Conservation (phyloP, 2,329 filamentous ascomycete species). For the Colletotrichum sp. region DNA sequence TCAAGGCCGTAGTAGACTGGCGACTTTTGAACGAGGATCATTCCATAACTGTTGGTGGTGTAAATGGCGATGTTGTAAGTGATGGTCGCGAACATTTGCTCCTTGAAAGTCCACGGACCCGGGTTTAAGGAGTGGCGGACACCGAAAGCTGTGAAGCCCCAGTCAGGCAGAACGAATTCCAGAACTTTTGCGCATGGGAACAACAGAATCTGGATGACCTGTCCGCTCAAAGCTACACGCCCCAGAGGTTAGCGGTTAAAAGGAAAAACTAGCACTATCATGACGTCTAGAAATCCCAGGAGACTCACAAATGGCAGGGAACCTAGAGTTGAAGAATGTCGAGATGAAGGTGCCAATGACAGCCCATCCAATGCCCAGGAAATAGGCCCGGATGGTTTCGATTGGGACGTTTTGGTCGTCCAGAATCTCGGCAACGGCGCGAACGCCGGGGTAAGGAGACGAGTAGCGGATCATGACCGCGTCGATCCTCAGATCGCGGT, state of each 20-base stretch:
- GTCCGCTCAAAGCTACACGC: conserved; percentile 32
- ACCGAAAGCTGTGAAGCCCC: conserved; percentile 44
- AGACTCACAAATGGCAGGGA: conserved; percentile 39
- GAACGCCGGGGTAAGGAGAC: conserved; percentile 46
- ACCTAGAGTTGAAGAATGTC: conserved; percentile 45
- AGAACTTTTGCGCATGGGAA: conserved; percentile 51
- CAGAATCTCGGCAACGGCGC: conserved; percentile 40
- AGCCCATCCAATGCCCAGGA: conserved; percentile 44
- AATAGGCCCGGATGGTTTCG: conserved; percentile 47
- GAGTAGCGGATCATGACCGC: conserved; percentile 44
- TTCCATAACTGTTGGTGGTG: conserved; percentile 37
- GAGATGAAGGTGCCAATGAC: conserved; percentile 43
- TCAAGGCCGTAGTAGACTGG: conserved; percentile 45
- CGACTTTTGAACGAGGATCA: conserved; percentile 37
- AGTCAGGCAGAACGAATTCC: conserved; percentile 47
- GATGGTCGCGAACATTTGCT: conserved; percentile 47
- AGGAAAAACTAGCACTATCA: background rate
- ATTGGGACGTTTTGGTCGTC: conserved; percentile 39
- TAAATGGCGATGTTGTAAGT: conserved; percentile 40
- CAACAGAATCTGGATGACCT: conserved; percentile 49
- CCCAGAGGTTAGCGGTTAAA: background rate
- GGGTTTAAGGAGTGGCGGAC: conserved; percentile 40
- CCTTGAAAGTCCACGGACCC: conserved; percentile 45
- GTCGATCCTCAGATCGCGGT: conserved; percentile 44
- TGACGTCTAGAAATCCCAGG: background rate